Conservation (phyloP, 805 yeast genomes). For the Candida insectalens region DNA sequence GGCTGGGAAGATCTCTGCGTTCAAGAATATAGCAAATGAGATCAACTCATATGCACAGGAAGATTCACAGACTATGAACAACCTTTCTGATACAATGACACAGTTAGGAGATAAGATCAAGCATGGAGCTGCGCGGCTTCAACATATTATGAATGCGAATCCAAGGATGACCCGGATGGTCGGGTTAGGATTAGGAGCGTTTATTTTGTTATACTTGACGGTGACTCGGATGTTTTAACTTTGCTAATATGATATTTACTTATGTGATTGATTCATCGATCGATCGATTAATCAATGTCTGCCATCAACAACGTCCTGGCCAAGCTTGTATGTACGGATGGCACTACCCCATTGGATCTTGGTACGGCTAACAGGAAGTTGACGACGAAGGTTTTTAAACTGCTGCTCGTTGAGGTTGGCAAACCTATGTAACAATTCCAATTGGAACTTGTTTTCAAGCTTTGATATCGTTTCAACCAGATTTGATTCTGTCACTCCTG, state of each 20-base stretch:
- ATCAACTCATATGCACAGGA: constrained; percentile 56
- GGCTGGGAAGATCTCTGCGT: constrained; percentile 55
- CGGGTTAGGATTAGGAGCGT: constrained; percentile 40
- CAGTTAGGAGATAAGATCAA: constrained; percentile 38
- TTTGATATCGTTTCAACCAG: constrained; percentile 38
- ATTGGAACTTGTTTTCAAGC: constrained; percentile 53
- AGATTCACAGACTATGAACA: constrained; percentile 31
- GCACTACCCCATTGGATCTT: constrained; percentile 94
- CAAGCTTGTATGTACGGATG: constrained; percentile 80
- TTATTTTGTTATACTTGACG: constrained; percentile 41
- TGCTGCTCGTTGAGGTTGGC: constrained; percentile 64
- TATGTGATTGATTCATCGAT: background rate
- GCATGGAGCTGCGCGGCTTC: constrained; percentile 39
- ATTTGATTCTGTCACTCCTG: constrained; percentile 12
- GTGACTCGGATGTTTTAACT: constrained; percentile 1
- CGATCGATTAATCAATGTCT: constrained; percentile 13
- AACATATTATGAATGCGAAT: constrained; percentile 49
- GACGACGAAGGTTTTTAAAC: constrained; percentile 82
- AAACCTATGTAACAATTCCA: constrained; percentile 51
- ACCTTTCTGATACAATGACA: constrained; percentile 41
- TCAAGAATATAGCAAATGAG: constrained; percentile 59
- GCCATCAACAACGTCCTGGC: constrained; percentile 60
- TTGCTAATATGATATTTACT: background rate
- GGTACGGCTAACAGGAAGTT: constrained; percentile 83
- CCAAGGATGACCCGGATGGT: constrained; percentile 53